A percentile compares a stretch with the other conserved stretches of the same genome.
Evolutionary conservation across 179 eudicot genomes (phyloP).

Genomic region (Silene vulgaris): DNA sequence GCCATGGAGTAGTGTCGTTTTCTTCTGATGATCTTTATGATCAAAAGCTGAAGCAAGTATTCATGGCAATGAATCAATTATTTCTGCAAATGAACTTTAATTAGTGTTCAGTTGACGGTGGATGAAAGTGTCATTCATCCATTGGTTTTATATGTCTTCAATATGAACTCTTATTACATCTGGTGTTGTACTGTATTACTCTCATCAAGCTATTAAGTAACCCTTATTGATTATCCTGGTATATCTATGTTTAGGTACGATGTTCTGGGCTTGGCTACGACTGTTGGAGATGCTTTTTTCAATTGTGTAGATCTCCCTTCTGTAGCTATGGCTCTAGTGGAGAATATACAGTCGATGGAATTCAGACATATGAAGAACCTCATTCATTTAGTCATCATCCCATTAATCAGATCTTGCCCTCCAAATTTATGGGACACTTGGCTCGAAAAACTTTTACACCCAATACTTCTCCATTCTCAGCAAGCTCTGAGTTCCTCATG

Average conservation of each 20-base stretch:
- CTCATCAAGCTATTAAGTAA: constrained; percentile 2
- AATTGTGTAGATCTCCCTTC: constrained; percentile 52
- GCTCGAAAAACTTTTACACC: constrained; percentile 78
- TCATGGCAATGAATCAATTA: background rate
- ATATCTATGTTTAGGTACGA: constrained; percentile 54
- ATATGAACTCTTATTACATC: background rate
- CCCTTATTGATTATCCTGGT: constrained; percentile 4
- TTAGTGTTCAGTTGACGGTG: background rate
- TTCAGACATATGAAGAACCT: constrained; percentile 85
- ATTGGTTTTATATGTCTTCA: constrained; percentile 1
- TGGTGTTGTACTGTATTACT: background rate
- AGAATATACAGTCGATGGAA: constrained; percentile 84
- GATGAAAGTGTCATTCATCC: background rate
- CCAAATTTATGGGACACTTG: constrained; percentile 65
- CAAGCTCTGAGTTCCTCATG: constrained; percentile 76
- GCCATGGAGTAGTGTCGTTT: background rate
- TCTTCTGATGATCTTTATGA: background rate
- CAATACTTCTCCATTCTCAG: constrained; percentile 53
- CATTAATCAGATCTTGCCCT: constrained; percentile 68
- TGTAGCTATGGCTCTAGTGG: constrained; percentile 62
- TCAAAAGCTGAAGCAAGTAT: background rate
- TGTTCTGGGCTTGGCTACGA: constrained; percentile 81
- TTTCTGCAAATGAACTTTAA: background rate
- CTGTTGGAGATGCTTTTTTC: constrained; percentile 76
- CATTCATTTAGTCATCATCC: constrained; percentile 69